Base-by-base conservation (phyloP, 352 stramenopile species). In the Phytophthora capsici region DNA sequence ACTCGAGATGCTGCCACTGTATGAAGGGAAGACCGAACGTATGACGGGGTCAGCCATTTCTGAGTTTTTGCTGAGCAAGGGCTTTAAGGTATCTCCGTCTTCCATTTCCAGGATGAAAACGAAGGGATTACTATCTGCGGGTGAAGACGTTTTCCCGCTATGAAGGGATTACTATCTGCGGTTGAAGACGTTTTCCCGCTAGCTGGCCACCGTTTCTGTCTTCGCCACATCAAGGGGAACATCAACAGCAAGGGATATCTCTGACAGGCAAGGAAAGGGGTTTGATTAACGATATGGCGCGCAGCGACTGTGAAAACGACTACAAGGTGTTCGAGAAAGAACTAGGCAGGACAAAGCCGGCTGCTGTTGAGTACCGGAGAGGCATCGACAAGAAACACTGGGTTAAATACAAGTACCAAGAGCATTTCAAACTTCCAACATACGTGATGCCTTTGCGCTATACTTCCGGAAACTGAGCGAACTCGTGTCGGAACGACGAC, bases 351-450 rank as follows among this genome's bases (percentile, higher is more conserved):
- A n/a, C n/a, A n/a, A n/a, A n/a, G n/a, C n/a, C n/a, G n/a, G 32
- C 5, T 19, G 56, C 57, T 3, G 63, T 53, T 2, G 23, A 17
- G 12, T 72, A 66, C 25, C 25, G 63, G 3, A 16, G 62, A 12
- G 26, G 26, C 26, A 8, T 14, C 5, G 0, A 32, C 5, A 41
- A 43, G 28, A 28, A 48, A 62, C 37, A 73, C 34, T 67, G 57
- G 54, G 57, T 69, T 5, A 69, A 73, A 46, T 76, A 51, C 57
- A 53, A 48, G n/a, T 69, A 50, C 34, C 54, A 66, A 32, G 49
- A 60, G 12, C 17, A 26, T 23, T 73, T 63, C 32, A 32, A 63
- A 1, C 43, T 61, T 6, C 63, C 63, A 0, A 64, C 57, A 0
- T 69, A 73, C 40, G 37, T 23, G 45, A 52, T 14, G 45, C 45